phyloP scores from a whole-genome alignment of 106 monocot species.

The Dendrobium nobile region DNA sequence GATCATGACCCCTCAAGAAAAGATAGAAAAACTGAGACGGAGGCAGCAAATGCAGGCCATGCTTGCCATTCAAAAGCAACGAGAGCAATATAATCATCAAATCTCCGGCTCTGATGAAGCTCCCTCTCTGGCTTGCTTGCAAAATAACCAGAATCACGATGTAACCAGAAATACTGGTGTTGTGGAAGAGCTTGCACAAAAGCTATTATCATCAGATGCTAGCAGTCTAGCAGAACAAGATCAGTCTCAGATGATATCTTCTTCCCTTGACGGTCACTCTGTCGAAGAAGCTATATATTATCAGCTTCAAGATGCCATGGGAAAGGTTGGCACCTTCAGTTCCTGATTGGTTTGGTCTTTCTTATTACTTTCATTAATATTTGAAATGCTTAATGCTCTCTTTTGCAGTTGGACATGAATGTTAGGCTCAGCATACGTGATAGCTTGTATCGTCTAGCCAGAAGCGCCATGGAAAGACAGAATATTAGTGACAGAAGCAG shows the following conservation, averaged over 20 bases:
- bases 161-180: constrained; percentile 12
- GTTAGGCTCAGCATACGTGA: constrained; percentile 56
- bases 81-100: constrained; percentile 62
- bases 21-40: constrained; percentile 83
- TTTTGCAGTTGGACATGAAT: constrained; percentile 61
- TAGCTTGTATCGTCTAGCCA: constrained; percentile 65
- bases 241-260: constrained; percentile 28
- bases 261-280: constrained; percentile 29
- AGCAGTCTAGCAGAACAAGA: constrained; percentile 31
- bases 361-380: background rate
- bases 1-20: constrained; percentile 90
- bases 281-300: constrained; percentile 55
- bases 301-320: constrained; percentile 70
- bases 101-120: constrained; percentile 25
- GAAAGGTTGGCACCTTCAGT: constrained; percentile 37
- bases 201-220: constrained; percentile 31
- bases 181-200: constrained; percentile 31
- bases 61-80: constrained; percentile 90
- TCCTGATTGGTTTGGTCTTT: background rate
- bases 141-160: constrained; percentile 16
- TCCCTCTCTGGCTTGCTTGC: constrained; percentile 21
- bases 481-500: constrained; percentile 38
- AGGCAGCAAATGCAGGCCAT: constrained; percentile 87
- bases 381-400: background rate
- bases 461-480: constrained; percentile 58